These are phyloP conservation scores for Exophiala viscosa DNA, from an alignment of 2,329 filamentous ascomycete genomes.

Conservation along the genomic window DNA sequence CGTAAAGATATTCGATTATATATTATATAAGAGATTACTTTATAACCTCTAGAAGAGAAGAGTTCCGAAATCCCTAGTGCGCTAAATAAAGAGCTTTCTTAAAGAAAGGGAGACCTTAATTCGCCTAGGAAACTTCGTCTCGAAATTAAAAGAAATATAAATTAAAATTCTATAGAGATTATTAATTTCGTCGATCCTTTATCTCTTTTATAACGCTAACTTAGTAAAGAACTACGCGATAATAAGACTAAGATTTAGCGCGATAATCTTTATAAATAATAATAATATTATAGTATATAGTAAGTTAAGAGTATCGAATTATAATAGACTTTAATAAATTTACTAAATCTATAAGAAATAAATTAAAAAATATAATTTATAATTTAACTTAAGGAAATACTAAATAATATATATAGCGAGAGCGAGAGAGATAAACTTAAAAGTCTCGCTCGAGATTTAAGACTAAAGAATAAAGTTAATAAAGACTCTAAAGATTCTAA, in stretches of 20 bases:
- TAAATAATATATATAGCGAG: not conserved
- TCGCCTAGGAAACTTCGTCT: not conserved
- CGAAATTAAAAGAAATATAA: not conserved
- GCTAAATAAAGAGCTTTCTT: not conserved
- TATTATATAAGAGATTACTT: not conserved
- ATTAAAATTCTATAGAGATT: not conserved
- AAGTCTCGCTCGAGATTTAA: too few relatives aligned
- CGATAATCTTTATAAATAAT: not conserved
- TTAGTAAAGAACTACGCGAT: not conserved
- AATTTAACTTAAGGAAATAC: not conserved
- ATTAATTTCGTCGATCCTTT: not conserved
- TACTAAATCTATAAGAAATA: not conserved
- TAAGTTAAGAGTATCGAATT: not conserved
- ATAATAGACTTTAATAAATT: not conserved
- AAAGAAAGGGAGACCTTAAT: not conserved
- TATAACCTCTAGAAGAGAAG: not conserved
- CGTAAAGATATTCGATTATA: not conserved
- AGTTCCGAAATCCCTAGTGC: not conserved
- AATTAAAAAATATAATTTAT: not conserved
- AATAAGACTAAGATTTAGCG: not conserved
- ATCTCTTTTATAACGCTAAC: not conserved
- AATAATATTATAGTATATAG: not conserved
- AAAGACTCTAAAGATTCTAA: too few relatives aligned
- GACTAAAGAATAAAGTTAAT: too few relatives aligned
- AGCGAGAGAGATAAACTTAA: too few relatives aligned